Evolutionary conservation across 2,329 filamentous ascomycete genomes (phyloP), one percentile per base, ranked within the genome.

Genomic region (Diplodia sapinea): DNA sequence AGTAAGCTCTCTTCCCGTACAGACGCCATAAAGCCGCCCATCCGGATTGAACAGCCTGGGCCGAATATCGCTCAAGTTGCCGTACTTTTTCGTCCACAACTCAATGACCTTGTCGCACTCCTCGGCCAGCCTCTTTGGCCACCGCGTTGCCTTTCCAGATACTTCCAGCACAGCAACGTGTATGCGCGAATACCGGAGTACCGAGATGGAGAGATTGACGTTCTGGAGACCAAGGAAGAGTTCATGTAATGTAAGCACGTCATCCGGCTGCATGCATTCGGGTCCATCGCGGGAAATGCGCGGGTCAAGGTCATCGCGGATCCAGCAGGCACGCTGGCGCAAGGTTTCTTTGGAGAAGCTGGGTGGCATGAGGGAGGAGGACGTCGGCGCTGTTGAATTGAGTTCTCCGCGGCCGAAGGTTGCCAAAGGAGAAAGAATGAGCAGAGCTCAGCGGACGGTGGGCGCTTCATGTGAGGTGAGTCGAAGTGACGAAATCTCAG

Each of bases 241-340:
- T 43, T 82, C 81, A 70, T 83, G 81, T 12, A 84, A 74, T 5
- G 70, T 75, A 20, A 83, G 70, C 6, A 82, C 76, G 52, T 83
- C 81, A 68, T 84, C 80, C 0, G 80, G 76, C 15, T 75, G 73
- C 36, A 84, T 73, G 4, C 74, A 72, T 49, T 82, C 75, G 0
- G 80, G 79, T 1, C 82, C 82, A 49, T 83, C 78, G 20, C 78
- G 79, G 6, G 82, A 81, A 56, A 84, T 77, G 51, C 78, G 72
- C 3, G 79, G 75, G 64, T 84, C 82, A 17, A 84, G 79, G 5
- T 79, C 77, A 71, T 84, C 81, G 43, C 82, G 81, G 62, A 84
- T 83, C 81, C 82, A 83, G 38, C 72, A 73, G 3, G 80, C 73
- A 52, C 79, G 72, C 23, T 75, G 67, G 47, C 74, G 78, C 54